A percentile compares a stretch with the other conserved stretches of the same genome.
phyloP scores from a whole-genome alignment of 2,329 filamentous ascomycete genomes.

The Sporothrix protearum region DNA sequence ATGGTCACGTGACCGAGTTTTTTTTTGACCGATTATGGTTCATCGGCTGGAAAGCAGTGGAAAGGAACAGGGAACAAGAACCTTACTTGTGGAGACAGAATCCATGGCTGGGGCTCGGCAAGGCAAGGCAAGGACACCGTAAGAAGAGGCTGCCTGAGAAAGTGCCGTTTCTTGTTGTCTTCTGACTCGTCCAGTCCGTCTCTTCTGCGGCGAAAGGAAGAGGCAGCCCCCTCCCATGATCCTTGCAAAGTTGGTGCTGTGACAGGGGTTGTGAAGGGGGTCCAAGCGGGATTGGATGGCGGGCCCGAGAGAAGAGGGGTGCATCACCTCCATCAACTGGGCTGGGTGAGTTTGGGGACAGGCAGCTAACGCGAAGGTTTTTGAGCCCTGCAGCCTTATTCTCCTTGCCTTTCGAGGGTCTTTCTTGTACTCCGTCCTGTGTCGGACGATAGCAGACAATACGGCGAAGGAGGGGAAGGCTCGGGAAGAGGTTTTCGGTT shows the following conservation, averaged over 20 bases:
- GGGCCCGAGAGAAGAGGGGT: conserved; percentile 1
- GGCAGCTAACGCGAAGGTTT: conserved; percentile 4
- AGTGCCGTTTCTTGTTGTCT: too few species aligned
- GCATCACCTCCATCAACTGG: neutral
- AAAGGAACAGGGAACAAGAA: conserved; percentile 8
- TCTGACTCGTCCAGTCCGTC: too few species aligned
- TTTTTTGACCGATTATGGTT: too few species aligned
- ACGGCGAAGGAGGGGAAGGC: neutral
- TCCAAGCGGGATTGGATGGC: conserved; percentile 6
- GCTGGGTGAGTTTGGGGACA: neutral
- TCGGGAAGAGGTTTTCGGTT: neutral
- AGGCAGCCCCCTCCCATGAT: conserved; percentile 16
- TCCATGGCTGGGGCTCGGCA: conserved; percentile 7
- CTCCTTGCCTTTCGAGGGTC: neutral
- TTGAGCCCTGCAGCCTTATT: conserved; percentile 3
- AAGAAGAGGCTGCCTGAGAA: neutral
- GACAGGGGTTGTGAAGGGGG: conserved; percentile 8
- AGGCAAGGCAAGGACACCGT: neutral
- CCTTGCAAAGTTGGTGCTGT: neutral
- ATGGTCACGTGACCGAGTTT: too few species aligned
- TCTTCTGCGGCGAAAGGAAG: conserved; percentile 11
- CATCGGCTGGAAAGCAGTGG: too few species aligned
- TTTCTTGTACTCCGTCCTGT: neutral
- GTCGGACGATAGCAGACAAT: too few species aligned
- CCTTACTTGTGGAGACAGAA: conserved; percentile 5